Conservation (phyloP, 352 stramenopile species). For the Globisporangium cystogenes region DNA sequence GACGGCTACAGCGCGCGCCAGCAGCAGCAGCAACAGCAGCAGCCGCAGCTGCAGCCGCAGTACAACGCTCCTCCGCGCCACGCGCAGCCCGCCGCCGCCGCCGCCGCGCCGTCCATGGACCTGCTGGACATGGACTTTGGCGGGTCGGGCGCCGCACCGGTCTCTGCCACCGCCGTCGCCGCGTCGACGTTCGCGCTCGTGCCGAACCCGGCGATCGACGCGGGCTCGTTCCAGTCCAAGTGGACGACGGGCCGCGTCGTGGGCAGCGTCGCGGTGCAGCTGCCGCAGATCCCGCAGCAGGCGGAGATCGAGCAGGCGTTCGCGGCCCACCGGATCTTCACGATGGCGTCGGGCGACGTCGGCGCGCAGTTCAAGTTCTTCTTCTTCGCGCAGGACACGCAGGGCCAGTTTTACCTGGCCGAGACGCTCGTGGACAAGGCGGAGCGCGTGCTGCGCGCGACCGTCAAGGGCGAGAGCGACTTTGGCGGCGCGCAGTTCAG, state of each 20-base stretch:
- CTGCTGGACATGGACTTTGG: slow-evolving; percentile 78
- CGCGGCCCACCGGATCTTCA: slow-evolving; percentile 47
- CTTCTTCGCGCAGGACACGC: slow-evolving; percentile 73
- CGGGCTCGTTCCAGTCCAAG: slow-evolving; percentile 60
- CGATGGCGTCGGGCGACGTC: slow-evolving; percentile 78
- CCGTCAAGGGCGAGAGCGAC: slow-evolving; percentile 72
- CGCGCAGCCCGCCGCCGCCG: slow-evolving; percentile 1
- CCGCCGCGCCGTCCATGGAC: slow-evolving; percentile 41
- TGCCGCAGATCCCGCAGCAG: slow-evolving; percentile 51
- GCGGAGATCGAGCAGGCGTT: slow-evolving; percentile 67
- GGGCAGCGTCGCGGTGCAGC: slow-evolving; percentile 48
- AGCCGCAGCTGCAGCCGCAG: too few relatives aligned
- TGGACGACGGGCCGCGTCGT: slow-evolving; percentile 70
- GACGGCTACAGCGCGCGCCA: slow-evolving; percentile 27
- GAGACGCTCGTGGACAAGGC: slow-evolving; percentile 77
- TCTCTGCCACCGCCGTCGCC: slow-evolving; percentile 12
- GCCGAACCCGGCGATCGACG: slow-evolving; percentile 71
- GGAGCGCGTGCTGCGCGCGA: slow-evolving; percentile 47
- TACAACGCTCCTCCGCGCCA: slow-evolving; percentile 16
- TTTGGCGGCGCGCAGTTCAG: slow-evolving; percentile 49
- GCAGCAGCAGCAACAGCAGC: slow-evolving; percentile 20
- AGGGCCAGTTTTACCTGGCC: slow-evolving; percentile 55
- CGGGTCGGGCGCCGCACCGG: slow-evolving; percentile 11
- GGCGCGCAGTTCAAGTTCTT: slow-evolving; percentile 84
- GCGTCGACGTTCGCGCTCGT: slow-evolving; percentile 39